Percentiles rank a stretch among this genome's conserved stretches.
phyloP scores from a whole-genome alignment of 2,329 filamentous ascomycete species.

The Cryphonectria parasitica region DNA sequence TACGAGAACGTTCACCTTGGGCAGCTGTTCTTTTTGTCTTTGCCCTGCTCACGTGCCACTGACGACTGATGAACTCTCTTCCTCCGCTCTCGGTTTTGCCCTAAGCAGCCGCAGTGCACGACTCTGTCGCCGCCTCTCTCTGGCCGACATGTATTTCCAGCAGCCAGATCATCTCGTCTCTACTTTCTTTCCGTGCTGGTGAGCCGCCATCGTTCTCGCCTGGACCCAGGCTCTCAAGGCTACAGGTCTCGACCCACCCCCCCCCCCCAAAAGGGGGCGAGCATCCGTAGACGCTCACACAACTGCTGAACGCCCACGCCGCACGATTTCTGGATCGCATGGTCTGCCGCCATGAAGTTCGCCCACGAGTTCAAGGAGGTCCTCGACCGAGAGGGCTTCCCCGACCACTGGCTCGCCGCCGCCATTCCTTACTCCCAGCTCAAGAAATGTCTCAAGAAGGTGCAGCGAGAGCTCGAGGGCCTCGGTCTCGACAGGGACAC shows the following conservation, averaged over 20 bases:
- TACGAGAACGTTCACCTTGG: neutral
- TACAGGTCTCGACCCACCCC: neutral
- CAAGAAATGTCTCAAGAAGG: conserved; percentile 86
- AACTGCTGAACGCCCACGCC: neutral
- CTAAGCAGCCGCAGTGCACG: neutral
- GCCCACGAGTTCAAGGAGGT: conserved; percentile 75
- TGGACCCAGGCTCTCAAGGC: neutral
- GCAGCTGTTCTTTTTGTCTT: neutral
- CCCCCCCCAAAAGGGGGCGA: neutral
- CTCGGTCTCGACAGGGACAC: conserved; percentile 75
- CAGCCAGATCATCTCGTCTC: neutral
- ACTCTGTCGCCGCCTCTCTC: conserved; percentile 2
- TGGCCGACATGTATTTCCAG: conserved; percentile 14
- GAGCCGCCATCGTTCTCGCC: neutral
- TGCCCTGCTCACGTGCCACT: conserved; percentile 6
- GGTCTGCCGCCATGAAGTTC: conserved; percentile 74
- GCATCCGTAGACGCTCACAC: neutral
- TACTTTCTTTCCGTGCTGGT: neutral
- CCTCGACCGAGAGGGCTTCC: conserved; percentile 73
- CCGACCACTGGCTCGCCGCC: conserved; percentile 70
- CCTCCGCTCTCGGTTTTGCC: neutral
- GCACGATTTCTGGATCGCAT: neutral
- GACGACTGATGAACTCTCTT: neutral
- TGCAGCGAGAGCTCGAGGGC: conserved; percentile 70
- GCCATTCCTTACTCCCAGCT: conserved; percentile 84